A percentile compares a stretch with the other conserved stretches of the same genome.
Conservation (phyloP, 2,329 filamentous ascomycete species). For the Daldinia sp. region DNA sequence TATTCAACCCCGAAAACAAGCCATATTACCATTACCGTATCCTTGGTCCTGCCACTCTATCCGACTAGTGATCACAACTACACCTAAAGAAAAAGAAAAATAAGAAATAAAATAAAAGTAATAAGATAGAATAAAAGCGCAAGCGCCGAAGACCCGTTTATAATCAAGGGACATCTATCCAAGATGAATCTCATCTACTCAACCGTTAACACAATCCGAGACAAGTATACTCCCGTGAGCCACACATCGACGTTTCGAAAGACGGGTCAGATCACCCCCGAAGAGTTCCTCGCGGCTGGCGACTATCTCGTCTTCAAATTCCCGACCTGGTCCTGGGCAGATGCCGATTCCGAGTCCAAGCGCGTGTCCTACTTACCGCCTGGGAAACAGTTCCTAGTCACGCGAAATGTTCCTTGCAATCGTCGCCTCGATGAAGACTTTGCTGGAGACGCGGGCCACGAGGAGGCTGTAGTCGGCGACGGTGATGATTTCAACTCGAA, state of each 20-base stretch:
- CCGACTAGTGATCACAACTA: neutral
- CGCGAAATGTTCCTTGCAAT: conserved; percentile 93
- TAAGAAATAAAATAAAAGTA: neutral
- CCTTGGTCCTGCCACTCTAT: neutral
- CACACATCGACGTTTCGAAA: conserved; percentile 93
- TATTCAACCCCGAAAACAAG: conserved; percentile 3
- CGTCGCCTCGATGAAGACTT: conserved; percentile 93
- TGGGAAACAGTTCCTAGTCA: conserved; percentile 95
- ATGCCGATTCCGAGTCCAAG: conserved; percentile 83
- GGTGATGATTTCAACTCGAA: conserved; percentile 72
- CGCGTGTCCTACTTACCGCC: conserved; percentile 84
- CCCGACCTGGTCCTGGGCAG: conserved; percentile 96
- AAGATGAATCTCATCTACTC: conserved; percentile 92
- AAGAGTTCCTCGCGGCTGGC: conserved; percentile 94
- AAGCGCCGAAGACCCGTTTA: neutral
- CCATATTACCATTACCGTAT: neutral
- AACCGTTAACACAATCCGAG: conserved; percentile 90
- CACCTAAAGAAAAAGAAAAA: neutral
- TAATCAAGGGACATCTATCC: conserved; percentile 16
- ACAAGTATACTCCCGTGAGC: conserved; percentile 88
- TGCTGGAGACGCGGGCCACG: conserved; percentile 85
- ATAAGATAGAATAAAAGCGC: neutral
- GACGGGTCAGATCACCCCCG: conserved; percentile 95
- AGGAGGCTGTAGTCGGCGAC: conserved; percentile 87
- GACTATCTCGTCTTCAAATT: conserved; percentile 99